These are phyloP conservation scores for Suillus cothurnatus DNA, from an alignment of 768 basidiomycete genomes.

Conservation along the genomic window DNA sequence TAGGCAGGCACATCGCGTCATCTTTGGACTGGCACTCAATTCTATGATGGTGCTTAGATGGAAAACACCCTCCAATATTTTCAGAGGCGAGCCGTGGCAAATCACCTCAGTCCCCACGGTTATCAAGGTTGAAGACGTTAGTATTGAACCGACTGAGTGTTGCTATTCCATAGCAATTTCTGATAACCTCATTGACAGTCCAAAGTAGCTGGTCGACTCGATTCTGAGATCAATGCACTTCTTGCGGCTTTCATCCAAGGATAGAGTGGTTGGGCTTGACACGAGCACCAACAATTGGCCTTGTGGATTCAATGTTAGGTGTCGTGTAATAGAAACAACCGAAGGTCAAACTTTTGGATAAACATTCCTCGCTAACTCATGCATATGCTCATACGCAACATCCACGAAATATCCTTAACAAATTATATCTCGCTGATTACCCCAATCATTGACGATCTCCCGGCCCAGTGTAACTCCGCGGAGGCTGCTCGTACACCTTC, in stretches of 20 bases:
- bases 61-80: constrained; percentile 60
- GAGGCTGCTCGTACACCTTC: background rate
- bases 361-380: background rate
- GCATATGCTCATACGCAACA: background rate
- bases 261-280: background rate
- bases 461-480: background rate
- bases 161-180: background rate
- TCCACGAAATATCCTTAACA: background rate
- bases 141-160: constrained; percentile 21
- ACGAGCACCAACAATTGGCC: background rate
- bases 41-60: constrained; percentile 48
- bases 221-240: background rate
- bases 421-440: background rate
- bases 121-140: constrained; percentile 58
- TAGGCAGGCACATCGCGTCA: constrained; percentile 37
- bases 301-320: background rate
- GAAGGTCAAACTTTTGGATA: background rate
- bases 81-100: constrained; percentile 65
- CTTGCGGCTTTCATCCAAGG: background rate
- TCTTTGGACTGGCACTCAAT: background rate
- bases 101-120: constrained; percentile 66
- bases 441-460: background rate
- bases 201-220: background rate
- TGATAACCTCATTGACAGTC: background rate
- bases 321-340: background rate